A percentile compares a stretch with the other conserved stretches of the same genome.
Evolutionary conservation across 2,329 filamentous ascomycete species (phyloP).

Genomic region (Drechslerella dactyloides): DNA sequence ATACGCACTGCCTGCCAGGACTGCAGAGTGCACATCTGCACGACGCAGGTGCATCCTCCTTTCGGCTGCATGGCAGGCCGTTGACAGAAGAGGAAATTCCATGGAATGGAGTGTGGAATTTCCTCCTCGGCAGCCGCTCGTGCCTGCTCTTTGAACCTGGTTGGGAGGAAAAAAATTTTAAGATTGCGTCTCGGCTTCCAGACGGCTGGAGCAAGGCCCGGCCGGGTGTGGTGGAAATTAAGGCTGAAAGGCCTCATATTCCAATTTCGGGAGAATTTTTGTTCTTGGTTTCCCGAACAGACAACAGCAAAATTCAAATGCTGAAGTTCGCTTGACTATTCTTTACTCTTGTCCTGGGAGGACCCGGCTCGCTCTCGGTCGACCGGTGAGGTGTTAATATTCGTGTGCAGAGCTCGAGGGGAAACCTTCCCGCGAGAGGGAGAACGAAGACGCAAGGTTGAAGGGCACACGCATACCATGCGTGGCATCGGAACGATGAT

Average conservation of each 20-base stretch:
- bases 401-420: background rate
- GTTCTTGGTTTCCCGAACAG: background rate
- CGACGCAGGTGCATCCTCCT: background rate
- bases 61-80: conserved; percentile 3
- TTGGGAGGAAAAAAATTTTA: conserved; percentile 9
- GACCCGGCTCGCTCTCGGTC: background rate
- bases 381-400: background rate
- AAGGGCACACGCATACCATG: background rate
- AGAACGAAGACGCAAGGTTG: background rate
- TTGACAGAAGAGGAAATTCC: conserved; percentile 45
- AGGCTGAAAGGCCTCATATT: conserved; percentile 35
- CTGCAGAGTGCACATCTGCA: background rate
- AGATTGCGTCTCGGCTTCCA: conserved; percentile 42
- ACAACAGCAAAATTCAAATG: background rate
- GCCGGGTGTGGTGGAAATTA: conserved; percentile 46
- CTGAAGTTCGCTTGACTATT: background rate
- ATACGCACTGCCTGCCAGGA: no score
- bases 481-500: background rate
- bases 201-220: conserved; percentile 39
- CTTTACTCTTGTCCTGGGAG: background rate
- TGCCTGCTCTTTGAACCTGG: background rate
- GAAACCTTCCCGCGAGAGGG: background rate
- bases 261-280: conserved; percentile 40
- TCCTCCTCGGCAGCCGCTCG: conserved; percentile 31
- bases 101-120: conserved; percentile 39